Evolutionary conservation across 2,329 filamentous ascomycete species (phyloP), one percentile per base, ranked within the genome.

Genomic region (Trichoderma lentiforme): DNA sequence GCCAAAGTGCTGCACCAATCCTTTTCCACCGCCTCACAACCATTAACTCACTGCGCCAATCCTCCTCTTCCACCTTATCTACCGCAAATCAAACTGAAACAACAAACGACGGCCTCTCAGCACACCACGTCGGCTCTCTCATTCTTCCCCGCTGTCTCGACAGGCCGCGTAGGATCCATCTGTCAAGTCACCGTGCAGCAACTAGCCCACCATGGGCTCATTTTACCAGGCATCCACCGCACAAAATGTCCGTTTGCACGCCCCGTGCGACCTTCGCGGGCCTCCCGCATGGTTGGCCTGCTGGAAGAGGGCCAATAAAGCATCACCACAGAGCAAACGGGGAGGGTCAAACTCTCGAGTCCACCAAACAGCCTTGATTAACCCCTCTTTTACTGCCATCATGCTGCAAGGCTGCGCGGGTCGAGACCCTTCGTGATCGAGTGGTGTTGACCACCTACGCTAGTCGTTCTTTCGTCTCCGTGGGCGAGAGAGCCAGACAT

Each of bases 371-470:
- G 34, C n/a, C 36, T 36, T 47, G 65, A 60, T 60, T 57, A 36
- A 62, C 67, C 67, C 67, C 67, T 70, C 67, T 8, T 61, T 36
- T 61, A 6, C 32, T 11, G 26, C 66, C n/a, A 34, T 62, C 66
- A 61, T 30, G 39, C 56, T 24, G n/a, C 28, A 14, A 43, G 57
- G 28, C 28, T 34, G 28, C 11, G 30, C 39, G 57, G 61, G 61
- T 62, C 30, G 57, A 70, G 26, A 28, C 51, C 18, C 2, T 39
- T 58, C n/a, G 14, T 34, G 34, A 30, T 34, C 51, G 7, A 51
- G 8, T 9, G 7, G 12, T 15, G 39, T 53, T 6, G 67, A 58
- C 67, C 57, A 26, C 57, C 66, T 21, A 26, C 67, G 14, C 60
- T 70, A 70, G 67, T 60, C 14, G 11, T n/a, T 30, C 43, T 14